Conservation (phyloP, 2,329 filamentous ascomycete species). For the Ilyonectria robusta region DNA sequence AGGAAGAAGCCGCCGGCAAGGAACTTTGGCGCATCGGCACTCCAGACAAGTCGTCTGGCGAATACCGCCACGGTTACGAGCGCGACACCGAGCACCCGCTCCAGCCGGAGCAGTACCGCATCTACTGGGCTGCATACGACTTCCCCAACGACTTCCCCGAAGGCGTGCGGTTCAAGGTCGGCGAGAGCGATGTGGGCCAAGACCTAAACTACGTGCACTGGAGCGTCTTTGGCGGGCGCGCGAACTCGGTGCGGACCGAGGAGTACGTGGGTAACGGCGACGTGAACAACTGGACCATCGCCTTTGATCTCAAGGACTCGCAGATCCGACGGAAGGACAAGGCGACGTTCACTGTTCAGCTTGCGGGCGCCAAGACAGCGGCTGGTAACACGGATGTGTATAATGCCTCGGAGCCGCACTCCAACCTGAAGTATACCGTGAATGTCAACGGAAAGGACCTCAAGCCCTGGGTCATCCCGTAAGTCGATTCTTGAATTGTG, state of each 20-base stretch:
- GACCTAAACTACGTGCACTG: slow-evolving; percentile 77
- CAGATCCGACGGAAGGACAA: slow-evolving; percentile 58
- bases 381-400: slow-evolving; percentile 73
- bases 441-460: slow-evolving; percentile 58
- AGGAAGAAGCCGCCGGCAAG: slow-evolving; percentile 67
- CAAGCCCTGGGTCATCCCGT: slow-evolving; percentile 71
- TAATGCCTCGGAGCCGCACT: slow-evolving; percentile 66
- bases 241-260: slow-evolving; percentile 61
- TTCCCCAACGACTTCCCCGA: slow-evolving; percentile 71
- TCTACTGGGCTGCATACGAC: slow-evolving; percentile 74
- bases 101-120: slow-evolving; percentile 69
- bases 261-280: slow-evolving; percentile 59
- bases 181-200: slow-evolving; percentile 61
- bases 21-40: slow-evolving; percentile 75
- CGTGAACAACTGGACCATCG: slow-evolving; percentile 73
- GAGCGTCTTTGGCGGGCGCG: slow-evolving; percentile 72
- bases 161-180: slow-evolving; percentile 71
- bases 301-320: slow-evolving; percentile 62
- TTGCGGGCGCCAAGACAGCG: slow-evolving; percentile 73
- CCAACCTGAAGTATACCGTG: slow-evolving; percentile 66
- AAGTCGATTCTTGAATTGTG: slow-evolving; percentile 33
- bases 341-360: slow-evolving; percentile 74
- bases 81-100: slow-evolving; percentile 63
- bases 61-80: slow-evolving; percentile 71
- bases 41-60: slow-evolving; percentile 73